Percentiles rank a stretch among this genome's conserved stretches.
Evolutionary conservation across 1,284 basidiomycete genomes (phyloP).

Genomic region (Ustilago nuda): DNA sequence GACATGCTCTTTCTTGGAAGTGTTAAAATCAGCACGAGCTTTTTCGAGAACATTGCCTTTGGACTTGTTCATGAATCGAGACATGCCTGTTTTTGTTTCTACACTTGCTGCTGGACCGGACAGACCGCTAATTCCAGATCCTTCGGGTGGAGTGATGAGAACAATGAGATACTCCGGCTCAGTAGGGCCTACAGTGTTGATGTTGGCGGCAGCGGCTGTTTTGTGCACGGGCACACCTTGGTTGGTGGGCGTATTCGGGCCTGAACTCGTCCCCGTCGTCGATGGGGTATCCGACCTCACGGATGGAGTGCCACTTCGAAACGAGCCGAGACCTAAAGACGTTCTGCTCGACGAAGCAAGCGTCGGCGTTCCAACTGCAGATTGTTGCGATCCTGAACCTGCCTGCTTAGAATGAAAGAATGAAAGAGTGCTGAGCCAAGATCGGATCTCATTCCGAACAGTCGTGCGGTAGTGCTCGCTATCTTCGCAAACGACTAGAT

Average conservation of each 20-base stretch:
- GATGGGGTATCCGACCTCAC: slow-evolving; percentile 36
- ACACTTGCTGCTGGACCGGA: slow-evolving; percentile 79
- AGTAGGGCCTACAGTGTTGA: slow-evolving; percentile 15
- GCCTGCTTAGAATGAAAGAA: slow-evolving; percentile 42
- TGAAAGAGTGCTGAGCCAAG: slow-evolving; percentile 64
- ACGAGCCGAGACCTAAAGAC: slow-evolving; percentile 34
- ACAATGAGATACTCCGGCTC: slow-evolving; percentile 67
- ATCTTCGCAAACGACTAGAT: slow-evolving; percentile 65
- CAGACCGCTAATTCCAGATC: slow-evolving; percentile 70
- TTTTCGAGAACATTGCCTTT: slow-evolving; percentile 89
- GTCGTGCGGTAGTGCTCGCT: slow-evolving; percentile 66
- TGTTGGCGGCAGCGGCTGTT: neutral
- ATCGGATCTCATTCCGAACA: slow-evolving; percentile 64
- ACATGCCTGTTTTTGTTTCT: slow-evolving; percentile 51
- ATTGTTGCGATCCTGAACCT: neutral
- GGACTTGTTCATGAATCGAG: slow-evolving; percentile 77
- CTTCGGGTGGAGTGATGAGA: slow-evolving; percentile 59
- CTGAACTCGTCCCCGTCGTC: slow-evolving; percentile 18
- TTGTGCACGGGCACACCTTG: slow-evolving; percentile 17
- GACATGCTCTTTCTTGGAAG: slow-evolving; percentile 79
- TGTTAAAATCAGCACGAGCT: slow-evolving; percentile 90
- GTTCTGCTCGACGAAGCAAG: slow-evolving; percentile 26
- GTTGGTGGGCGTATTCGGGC: slow-evolving; percentile 41
- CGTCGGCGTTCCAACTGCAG: slow-evolving; percentile 21
- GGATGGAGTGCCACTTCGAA: slow-evolving; percentile 37